Conservation (phyloP, 1,139 yeast species). For the Suhomyces terraborum region DNA sequence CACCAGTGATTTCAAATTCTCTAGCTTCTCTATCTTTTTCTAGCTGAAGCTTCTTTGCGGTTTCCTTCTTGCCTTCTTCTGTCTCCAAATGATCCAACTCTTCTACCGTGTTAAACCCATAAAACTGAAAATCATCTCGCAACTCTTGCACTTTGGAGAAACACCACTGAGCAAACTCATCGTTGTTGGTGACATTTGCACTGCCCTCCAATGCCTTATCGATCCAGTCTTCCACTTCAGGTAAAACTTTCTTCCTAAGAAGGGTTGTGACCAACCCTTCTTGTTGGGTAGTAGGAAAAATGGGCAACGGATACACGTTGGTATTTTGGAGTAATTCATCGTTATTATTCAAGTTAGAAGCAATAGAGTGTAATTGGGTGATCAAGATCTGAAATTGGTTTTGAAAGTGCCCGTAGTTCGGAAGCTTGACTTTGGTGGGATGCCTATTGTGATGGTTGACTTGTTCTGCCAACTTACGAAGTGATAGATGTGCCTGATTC, state of each 20-base stretch:
- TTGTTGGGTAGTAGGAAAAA: slow-evolving; percentile 82
- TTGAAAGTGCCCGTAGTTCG: slow-evolving; percentile 54
- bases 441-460: slow-evolving; percentile 43
- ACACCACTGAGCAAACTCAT: slow-evolving; percentile 67
- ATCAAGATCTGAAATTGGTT: slow-evolving; percentile 81
- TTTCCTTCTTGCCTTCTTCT: slow-evolving; percentile 44
- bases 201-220: slow-evolving; percentile 50
- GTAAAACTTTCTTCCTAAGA: slow-evolving; percentile 80
- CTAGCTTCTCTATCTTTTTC: slow-evolving; percentile 31
- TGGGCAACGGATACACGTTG: slow-evolving; percentile 79
- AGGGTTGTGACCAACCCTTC: slow-evolving; percentile 81
- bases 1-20: slow-evolving; percentile 35
- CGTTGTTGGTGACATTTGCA: slow-evolving; percentile 39
- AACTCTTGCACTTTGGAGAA: slow-evolving; percentile 51
- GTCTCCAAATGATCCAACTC: slow-evolving; percentile 43
- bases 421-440: slow-evolving; percentile 40
- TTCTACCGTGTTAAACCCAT: slow-evolving; percentile 58
- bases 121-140: slow-evolving; percentile 59
- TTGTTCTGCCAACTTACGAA: slow-evolving; percentile 47
- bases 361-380: slow-evolving; percentile 76
- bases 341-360: slow-evolving; percentile 64
- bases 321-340: slow-evolving; percentile 61
- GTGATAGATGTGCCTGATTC: slow-evolving; percentile 48
- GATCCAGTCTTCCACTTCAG: slow-evolving; percentile 91
- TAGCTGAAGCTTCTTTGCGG: slow-evolving; percentile 28